Conservation (phyloP, 2,329 filamentous ascomycete species). For the Cyclaneusma minus region DNA sequence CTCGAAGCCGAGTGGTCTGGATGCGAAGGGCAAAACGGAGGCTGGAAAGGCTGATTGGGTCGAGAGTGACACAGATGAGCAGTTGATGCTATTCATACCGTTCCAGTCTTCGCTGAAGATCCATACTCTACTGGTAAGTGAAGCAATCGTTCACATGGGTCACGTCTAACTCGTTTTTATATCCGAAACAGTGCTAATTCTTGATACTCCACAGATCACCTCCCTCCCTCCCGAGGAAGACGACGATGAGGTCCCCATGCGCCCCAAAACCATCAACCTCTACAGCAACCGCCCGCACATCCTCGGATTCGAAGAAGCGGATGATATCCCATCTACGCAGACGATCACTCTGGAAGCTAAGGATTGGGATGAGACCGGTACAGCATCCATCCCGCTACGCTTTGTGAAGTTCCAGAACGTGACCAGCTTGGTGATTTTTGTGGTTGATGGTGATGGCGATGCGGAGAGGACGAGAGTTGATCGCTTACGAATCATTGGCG, state of each 20-base stretch:
- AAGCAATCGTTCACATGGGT: not conserved
- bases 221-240: constrained; percentile 54
- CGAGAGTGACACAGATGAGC: constrained; percentile 93
- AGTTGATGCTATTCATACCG: constrained; percentile 83
- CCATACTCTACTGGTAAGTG: constrained; percentile 55
- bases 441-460: constrained; percentile 71
- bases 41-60: constrained; percentile 57
- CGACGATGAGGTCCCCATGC: constrained; percentile 61
- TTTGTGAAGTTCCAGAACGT: constrained; percentile 98
- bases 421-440: constrained; percentile 71
- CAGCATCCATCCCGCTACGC: constrained; percentile 56
- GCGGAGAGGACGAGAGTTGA: constrained; percentile 77
- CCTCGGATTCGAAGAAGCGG: constrained; percentile 88
- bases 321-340: constrained; percentile 71
- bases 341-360: constrained; percentile 54
- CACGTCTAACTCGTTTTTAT: not conserved
- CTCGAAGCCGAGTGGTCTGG: constrained; percentile 47
- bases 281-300: constrained; percentile 84
- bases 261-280: constrained; percentile 69
- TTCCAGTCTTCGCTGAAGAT: constrained; percentile 82
- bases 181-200: constrained; percentile 8
- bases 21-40: constrained; percentile 34
- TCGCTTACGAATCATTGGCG: constrained; percentile 66
- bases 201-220: constrained; percentile 65
- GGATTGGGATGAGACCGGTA: constrained; percentile 73